phyloP scores from a whole-genome alignment of 345 rosid genomes.

The Lenwebbia sp. region DNA sequence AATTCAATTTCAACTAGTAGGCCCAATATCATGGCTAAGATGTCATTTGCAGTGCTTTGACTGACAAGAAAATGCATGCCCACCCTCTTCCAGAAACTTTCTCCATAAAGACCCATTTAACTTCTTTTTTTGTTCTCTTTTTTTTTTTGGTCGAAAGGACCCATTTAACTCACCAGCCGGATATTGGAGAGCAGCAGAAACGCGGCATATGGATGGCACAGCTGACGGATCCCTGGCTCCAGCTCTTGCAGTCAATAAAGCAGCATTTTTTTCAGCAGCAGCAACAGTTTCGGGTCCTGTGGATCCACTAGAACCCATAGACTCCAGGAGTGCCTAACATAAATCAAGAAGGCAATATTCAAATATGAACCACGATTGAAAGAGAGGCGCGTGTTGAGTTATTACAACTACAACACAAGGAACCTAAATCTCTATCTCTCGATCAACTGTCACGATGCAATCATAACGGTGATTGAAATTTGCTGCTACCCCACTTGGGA shows the following conservation, averaged over 20 bases:
- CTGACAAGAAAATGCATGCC: not conserved
- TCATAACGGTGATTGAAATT: not conserved
- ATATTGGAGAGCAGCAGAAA: constrained; percentile 93
- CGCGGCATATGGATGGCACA: constrained; percentile 90
- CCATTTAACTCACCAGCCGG: constrained; percentile 54
- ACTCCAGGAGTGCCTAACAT: constrained; percentile 84
- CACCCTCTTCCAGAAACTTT: not conserved
- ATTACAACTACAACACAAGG: not conserved
- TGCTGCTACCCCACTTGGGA: not conserved
- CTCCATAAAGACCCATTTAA: not conserved
- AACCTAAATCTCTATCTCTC: not conserved
- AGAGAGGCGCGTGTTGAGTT: not conserved
- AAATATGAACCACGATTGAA: not conserved
- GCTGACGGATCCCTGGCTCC: constrained; percentile 99
- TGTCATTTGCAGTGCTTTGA: not conserved
- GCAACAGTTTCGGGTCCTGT: constrained; percentile 87
- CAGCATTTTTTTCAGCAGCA: constrained; percentile 88
- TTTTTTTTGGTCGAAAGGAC: not conserved
- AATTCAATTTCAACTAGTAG: not conserved
- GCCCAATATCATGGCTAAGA: not conserved
- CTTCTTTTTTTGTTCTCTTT: not conserved
- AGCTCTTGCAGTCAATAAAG: constrained; percentile 91
- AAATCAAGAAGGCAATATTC: constrained; percentile 4
- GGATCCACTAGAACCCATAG: constrained; percentile 82
- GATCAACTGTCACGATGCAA: not conserved